phyloP scores from a whole-genome alignment of 2,329 filamentous ascomycete genomes.

The Kalmusia sp. region DNA sequence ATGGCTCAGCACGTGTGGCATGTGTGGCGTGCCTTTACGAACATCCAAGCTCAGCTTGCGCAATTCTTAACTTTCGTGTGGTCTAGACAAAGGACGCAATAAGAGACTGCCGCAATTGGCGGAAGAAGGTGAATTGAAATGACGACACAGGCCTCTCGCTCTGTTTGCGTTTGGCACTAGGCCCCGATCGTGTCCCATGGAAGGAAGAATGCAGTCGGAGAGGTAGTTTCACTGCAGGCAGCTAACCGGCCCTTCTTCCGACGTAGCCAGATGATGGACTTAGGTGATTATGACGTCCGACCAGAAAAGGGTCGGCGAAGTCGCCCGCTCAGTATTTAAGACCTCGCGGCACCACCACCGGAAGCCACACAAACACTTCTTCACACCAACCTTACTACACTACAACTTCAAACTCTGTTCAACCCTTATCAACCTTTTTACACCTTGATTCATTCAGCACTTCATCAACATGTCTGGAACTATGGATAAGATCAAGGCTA shows the following conservation, averaged over 20 bases:
- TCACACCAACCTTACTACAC: slow-evolving; percentile 8
- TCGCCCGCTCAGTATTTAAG: slow-evolving; percentile 9
- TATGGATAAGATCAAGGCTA: slow-evolving; percentile 47
- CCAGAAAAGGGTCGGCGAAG: neutral
- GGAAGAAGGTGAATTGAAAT: slow-evolving; percentile 4
- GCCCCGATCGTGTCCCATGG: neutral
- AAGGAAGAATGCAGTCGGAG: neutral
- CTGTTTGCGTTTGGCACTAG: slow-evolving; percentile 9
- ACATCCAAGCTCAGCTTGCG: slow-evolving; percentile 9
- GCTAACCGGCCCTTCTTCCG: neutral
- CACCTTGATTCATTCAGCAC: slow-evolving; percentile 6
- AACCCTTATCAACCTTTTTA: neutral
- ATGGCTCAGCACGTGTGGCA: slow-evolving; percentile 14
- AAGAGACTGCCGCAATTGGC: slow-evolving; percentile 2
- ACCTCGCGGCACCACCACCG: slow-evolving; percentile 1
- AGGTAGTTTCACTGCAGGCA: slow-evolving; percentile 16
- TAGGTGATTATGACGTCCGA: slow-evolving; percentile 12
- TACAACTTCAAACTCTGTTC: slow-evolving; percentile 5
- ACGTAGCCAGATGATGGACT: slow-evolving; percentile 1
- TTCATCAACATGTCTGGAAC: slow-evolving; percentile 33
- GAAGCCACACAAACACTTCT: slow-evolving; percentile 17
- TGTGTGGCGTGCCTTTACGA: neutral
- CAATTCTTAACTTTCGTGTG: slow-evolving; percentile 1
- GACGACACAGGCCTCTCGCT: slow-evolving; percentile 8
- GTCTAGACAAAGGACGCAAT: slow-evolving; percentile 10